These are phyloP conservation scores for Aspergillus oerlinghausenensis DNA, from an alignment of 2,329 filamentous ascomycete species.

Conservation along the genomic window DNA sequence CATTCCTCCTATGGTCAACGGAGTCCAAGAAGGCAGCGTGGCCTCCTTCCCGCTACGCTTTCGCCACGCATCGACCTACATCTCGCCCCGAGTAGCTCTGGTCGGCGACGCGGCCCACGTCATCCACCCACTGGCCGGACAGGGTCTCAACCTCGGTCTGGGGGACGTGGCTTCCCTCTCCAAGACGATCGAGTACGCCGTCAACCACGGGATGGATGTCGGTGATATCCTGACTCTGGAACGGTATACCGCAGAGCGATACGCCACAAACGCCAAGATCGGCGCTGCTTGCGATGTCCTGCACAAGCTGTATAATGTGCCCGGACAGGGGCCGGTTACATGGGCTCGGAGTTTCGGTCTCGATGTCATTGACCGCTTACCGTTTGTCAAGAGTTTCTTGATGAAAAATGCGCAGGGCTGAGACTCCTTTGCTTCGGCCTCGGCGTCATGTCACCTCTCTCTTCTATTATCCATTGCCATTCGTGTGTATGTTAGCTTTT, in stretches of 20 bases:
- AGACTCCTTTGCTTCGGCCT: constrained; percentile 2
- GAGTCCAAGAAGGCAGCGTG: constrained; percentile 71
- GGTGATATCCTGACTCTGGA: constrained; percentile 75
- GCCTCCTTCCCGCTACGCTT: constrained; percentile 89
- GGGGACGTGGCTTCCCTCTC: constrained; percentile 79
- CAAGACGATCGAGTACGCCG: constrained; percentile 68
- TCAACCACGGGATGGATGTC: constrained; percentile 80
- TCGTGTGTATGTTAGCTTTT: neutral
- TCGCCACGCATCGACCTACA: constrained; percentile 91
- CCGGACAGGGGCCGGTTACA: constrained; percentile 70
- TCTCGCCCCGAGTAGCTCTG: constrained; percentile 81
- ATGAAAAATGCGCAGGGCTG: constrained; percentile 62
- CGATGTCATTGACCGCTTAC: constrained; percentile 67
- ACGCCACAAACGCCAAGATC: constrained; percentile 75
- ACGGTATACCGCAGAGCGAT: constrained; percentile 74
- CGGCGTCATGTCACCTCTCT: neutral
- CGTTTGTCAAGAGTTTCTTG: constrained; percentile 74
- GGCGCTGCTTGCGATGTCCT: constrained; percentile 78
- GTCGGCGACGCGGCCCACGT: constrained; percentile 95
- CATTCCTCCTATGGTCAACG: constrained; percentile 62
- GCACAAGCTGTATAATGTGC: constrained; percentile 82
- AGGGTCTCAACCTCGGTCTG: constrained; percentile 90
- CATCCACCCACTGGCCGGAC: constrained; percentile 88
- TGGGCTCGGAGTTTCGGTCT: constrained; percentile 74
- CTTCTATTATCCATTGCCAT: neutral